Evolutionary conservation across 768 basidiomycete genomes (phyloP).

Genomic region (Botryobasidium botryosum): DNA sequence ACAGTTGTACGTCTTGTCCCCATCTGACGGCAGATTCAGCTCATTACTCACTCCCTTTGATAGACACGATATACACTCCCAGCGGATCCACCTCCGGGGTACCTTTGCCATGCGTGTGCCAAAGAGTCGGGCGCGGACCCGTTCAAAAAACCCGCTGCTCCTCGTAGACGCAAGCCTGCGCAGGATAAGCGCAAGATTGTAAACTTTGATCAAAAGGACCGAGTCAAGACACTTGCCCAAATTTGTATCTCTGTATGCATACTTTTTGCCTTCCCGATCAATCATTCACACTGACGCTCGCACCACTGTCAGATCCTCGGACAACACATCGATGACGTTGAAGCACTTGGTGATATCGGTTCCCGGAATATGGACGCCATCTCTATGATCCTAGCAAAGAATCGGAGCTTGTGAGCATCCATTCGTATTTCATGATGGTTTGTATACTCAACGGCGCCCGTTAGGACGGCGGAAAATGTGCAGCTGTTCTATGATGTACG

Average conservation of each 20-base stretch:
- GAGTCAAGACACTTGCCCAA: slow-evolving; percentile 53
- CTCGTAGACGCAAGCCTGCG: slow-evolving; percentile 43
- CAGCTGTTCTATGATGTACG: slow-evolving; percentile 66
- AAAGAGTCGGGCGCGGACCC: slow-evolving; percentile 65
- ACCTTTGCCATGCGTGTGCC: slow-evolving; percentile 70
- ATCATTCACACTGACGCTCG: neutral
- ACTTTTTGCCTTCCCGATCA: neutral
- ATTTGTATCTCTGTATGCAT: slow-evolving; percentile 59
- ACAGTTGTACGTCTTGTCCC: slow-evolving; percentile 46
- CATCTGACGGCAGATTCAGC: neutral
- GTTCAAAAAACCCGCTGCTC: slow-evolving; percentile 59
- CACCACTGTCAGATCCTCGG: slow-evolving; percentile 48
- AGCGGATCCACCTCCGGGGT: slow-evolving; percentile 51
- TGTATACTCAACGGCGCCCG: neutral
- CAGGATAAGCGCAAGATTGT: slow-evolving; percentile 52
- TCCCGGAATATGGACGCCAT: slow-evolving; percentile 70
- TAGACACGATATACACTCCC: slow-evolving; percentile 81
- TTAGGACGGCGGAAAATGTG: slow-evolving; percentile 62
- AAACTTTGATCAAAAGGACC: slow-evolving; percentile 42
- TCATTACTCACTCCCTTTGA: slow-evolving; percentile 3
- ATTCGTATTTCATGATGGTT: neutral
- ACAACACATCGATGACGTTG: slow-evolving; percentile 75
- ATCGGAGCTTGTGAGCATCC: slow-evolving; percentile 63
- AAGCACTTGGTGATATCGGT: slow-evolving; percentile 78
- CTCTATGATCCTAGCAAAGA: slow-evolving; percentile 64